Conservation (phyloP, 805 yeast genomes). For the Yamadazyma philogaea region DNA sequence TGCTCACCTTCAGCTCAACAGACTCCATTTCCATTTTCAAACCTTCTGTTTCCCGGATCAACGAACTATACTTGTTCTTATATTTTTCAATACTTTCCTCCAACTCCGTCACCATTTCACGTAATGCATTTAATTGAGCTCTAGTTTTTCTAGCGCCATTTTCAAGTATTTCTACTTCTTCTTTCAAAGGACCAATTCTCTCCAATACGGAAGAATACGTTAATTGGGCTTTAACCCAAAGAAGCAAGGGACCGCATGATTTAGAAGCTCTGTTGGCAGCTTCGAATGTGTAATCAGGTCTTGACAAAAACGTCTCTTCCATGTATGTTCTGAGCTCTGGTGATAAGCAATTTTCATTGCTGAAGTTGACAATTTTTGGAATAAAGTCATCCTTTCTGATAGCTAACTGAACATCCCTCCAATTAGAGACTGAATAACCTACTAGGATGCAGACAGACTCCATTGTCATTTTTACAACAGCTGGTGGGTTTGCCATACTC, state of each 20-base stretch:
- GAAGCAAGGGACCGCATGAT: conserved; percentile 88
- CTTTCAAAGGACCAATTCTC: conserved; percentile 67
- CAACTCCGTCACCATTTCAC: conserved; percentile 76
- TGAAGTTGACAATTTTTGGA: conserved; percentile 71
- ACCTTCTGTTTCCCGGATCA: conserved; percentile 76
- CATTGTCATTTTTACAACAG: conserved; percentile 75
- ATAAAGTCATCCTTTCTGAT: conserved; percentile 87
- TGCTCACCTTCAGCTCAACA: conserved; percentile 56
- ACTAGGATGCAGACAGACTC: conserved; percentile 85
- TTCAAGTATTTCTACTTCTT: conserved; percentile 63
- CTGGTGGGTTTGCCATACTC: conserved; percentile 89
- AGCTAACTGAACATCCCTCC: conserved; percentile 84
- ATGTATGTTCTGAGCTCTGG: conserved; percentile 51
- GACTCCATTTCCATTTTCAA: conserved; percentile 66
- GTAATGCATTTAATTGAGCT: conserved; percentile 70
- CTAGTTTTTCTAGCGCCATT: conserved; percentile 56
- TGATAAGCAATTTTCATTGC: conserved; percentile 57
- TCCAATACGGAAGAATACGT: conserved; percentile 69
- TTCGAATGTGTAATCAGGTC: conserved; percentile 65
- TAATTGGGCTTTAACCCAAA: conserved; percentile 91
- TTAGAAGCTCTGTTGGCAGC: conserved; percentile 85
- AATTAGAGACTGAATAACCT: conserved; percentile 61
- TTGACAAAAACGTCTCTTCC: conserved; percentile 57
- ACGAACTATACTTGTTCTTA: conserved; percentile 62
- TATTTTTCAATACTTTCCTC: conserved; percentile 64